These are phyloP conservation scores for Eucommia ulmoides DNA, from an alignment of 257 asterid genomes.

Conservation along the genomic window DNA sequence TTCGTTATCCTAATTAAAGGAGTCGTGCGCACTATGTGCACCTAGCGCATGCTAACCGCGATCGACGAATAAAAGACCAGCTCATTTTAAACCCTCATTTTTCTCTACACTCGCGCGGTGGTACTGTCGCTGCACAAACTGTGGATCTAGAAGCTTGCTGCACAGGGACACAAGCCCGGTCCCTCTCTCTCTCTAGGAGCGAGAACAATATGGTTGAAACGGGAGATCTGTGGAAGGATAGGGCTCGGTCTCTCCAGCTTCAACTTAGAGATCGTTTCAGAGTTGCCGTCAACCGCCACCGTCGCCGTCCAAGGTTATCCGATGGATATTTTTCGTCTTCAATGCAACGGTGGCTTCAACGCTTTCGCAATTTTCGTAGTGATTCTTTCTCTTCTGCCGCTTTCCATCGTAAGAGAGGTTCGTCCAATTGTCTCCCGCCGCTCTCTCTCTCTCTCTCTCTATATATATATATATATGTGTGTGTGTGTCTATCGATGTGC, in stretches of 20 bases:
- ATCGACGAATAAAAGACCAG: too few species aligned
- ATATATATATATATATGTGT: too few species aligned
- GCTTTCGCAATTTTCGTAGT: constrained; percentile 62
- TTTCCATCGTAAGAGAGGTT: constrained; percentile 71
- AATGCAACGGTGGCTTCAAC: constrained; percentile 44
- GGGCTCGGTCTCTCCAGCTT: constrained; percentile 60
- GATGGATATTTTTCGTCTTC: constrained; percentile 39
- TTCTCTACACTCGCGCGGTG: too few species aligned
- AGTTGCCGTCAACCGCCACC: constrained; percentile 60
- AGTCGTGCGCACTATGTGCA: too few species aligned
- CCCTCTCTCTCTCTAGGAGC: background rate
- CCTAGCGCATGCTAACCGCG: too few species aligned
- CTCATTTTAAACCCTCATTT: too few species aligned
- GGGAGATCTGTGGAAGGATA: constrained; percentile 61
- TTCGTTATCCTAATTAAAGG: too few species aligned
- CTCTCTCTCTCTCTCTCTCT: background rate
- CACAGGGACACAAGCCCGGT: too few species aligned
- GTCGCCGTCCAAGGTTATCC: constrained; percentile 33
- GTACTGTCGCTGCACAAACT: too few species aligned
- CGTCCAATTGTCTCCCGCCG: background rate
- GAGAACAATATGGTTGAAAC: constrained; percentile 66
- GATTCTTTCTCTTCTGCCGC: constrained; percentile 51
- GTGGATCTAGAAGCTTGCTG: too few species aligned
- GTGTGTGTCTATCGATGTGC: too few species aligned
- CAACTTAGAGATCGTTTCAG: constrained; percentile 63